Base-by-base conservation (phyloP, 768 basidiomycete genomes). In the Rhizopogon vulgaris region DNA sequence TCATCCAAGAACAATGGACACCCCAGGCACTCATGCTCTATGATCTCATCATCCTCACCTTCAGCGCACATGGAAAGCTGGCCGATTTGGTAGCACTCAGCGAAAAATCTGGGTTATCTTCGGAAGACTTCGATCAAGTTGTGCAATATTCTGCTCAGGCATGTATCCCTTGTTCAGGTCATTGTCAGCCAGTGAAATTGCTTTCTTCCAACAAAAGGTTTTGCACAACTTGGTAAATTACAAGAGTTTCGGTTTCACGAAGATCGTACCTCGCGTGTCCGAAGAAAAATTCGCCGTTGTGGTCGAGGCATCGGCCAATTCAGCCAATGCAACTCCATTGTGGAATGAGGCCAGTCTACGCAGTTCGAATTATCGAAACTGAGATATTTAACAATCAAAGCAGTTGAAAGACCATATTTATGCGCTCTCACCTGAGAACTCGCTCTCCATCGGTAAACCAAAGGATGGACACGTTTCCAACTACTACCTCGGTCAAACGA, bases 1-100 rank as follows among this genome's bases (percentile, higher is more conserved):
- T 94, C 68, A 87, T 91, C 50, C 86, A 90, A 71, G 84, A 73
- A 41, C 90, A 93, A 72, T 90, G 86, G 87, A 88, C 90, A 0
- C 74, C 82, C 0, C 78, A 87, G 56, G 87, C 87, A 4, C 63
- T 71, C 56, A 74, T 74, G 61, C 75, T 90, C 41, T 85, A 85
- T 61, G 85, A 89, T 68, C 75, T 90, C 7, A 69, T 91, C 61
- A 80, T 87, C 60, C 67, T 81, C 47, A 81, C 75, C 0, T 89
- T 90, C 71, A 83, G 82, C 63, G 70, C 80, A 43, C 65, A 78
- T 32, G 81, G 79, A 32, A 73, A 73, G 49, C 71, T 90, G 11
- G 74, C 74, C 25, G 77, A 91, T 65, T 62, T 92, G 28, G 65
- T 64, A 4, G 65, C 60, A 3, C 71, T 92, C 38, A 76, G 82